Percentiles rank a stretch among this genome's conserved stretches.
phyloP scores from a whole-genome alignment of 768 basidiomycete genomes.

The Auricularia sp. region DNA sequence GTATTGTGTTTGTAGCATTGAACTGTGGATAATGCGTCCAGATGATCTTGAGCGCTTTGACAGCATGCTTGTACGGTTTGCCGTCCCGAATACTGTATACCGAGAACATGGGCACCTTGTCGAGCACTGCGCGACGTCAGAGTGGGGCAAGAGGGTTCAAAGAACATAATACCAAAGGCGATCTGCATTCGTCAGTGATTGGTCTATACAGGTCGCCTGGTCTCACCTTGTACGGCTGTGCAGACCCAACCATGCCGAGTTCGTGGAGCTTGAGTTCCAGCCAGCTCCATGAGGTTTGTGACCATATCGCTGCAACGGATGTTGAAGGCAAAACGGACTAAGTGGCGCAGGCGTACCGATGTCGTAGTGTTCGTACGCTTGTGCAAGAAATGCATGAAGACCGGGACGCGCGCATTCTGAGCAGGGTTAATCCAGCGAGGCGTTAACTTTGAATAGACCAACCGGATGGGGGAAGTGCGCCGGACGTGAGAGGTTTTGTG shows the following conservation, averaged over 20 bases:
- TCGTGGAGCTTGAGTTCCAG: conserved; percentile 81
- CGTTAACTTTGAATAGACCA: not conserved
- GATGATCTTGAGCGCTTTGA: conserved; percentile 74
- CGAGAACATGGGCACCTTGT: conserved; percentile 83
- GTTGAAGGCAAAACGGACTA: not conserved
- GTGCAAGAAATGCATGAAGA: conserved; percentile 75
- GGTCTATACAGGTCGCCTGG: not conserved
- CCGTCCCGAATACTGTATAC: conserved; percentile 68
- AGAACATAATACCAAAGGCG: conserved; percentile 42
- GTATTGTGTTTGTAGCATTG: conserved; percentile 64
- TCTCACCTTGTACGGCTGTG: conserved; percentile 56
- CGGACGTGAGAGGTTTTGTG: conserved; percentile 75
- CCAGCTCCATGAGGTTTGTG: conserved; percentile 84
- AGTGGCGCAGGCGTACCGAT: conserved; percentile 42
- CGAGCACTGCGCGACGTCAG: conserved; percentile 43
- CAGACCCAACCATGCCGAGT: conserved; percentile 69
- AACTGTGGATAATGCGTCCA: conserved; percentile 82
- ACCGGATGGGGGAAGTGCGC: conserved; percentile 44
- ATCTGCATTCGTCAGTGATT: conserved; percentile 27
- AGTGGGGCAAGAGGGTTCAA: conserved; percentile 4
- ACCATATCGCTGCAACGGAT: conserved; percentile 31
- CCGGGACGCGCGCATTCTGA: conserved; percentile 73
- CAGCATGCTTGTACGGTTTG: conserved; percentile 68
- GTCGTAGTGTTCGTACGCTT: conserved; percentile 74
- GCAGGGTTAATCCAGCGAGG: conserved; percentile 21